phyloP scores from a whole-genome alignment of 306 rosid genomes.

The Glycine soja region DNA sequence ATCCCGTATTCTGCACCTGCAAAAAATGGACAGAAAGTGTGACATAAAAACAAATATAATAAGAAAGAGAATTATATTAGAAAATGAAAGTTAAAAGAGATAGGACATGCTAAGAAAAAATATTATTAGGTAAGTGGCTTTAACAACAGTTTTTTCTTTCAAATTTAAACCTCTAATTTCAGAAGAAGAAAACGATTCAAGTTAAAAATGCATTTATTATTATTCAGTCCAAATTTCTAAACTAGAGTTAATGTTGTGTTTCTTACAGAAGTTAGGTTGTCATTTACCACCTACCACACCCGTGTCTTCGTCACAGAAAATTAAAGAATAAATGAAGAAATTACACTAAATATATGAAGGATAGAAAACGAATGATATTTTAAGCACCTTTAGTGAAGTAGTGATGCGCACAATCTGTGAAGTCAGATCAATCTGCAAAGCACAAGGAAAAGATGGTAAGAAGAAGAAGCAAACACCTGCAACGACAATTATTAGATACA shows the following conservation, averaged over 20 bases:
- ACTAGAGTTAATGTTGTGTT: slow-evolving; percentile 6
- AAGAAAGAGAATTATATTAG: neutral
- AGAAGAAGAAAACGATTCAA: slow-evolving; percentile 1
- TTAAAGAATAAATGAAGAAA: neutral
- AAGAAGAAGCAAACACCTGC: slow-evolving; percentile 34
- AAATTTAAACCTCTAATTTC: neutral
- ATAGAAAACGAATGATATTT: neutral
- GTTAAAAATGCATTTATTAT: slow-evolving; percentile 13
- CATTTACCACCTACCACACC: too few relatives aligned
- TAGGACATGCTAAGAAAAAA: neutral
- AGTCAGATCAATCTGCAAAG: slow-evolving; percentile 85
- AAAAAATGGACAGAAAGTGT: slow-evolving; percentile 26
- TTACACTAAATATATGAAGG: neutral
- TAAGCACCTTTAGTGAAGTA: slow-evolving; percentile 78
- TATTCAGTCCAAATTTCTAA: slow-evolving; percentile 17
- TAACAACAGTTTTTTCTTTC: slow-evolving; percentile 10
- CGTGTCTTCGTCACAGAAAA: too few relatives aligned
- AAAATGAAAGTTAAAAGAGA: slow-evolving; percentile 11
- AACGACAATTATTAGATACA: neutral
- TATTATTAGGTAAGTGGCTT: slow-evolving; percentile 2
- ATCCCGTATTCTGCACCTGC: slow-evolving; percentile 86
- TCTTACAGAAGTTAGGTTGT: neutral
- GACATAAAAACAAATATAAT: neutral
- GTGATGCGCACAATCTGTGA: slow-evolving; percentile 85
- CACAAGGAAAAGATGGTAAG: slow-evolving; percentile 23